Base-by-base conservation (phyloP, 73 alveolate genomes). In the Durusdinium trenchii region DNA sequence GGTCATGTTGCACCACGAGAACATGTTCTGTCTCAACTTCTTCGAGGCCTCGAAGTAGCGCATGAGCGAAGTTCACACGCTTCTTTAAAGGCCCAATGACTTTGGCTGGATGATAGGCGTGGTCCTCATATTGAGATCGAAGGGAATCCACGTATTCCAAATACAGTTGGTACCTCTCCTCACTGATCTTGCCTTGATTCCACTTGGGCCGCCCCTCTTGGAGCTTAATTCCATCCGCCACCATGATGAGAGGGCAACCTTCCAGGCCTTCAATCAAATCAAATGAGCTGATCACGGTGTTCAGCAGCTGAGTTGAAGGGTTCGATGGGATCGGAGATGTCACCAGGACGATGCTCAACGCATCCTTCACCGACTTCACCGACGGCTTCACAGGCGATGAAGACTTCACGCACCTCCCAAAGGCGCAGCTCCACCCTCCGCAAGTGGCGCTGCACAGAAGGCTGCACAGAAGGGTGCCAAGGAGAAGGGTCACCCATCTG, bases 321-420 rank as follows among this genome's bases (percentile, higher is more conserved):
- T 89, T 84, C 18, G 96, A 89, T 3, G 96, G 96, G 32, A 89
- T 89, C 20, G 96, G 96, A 36, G 96, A 89, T 32, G 96, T 89
- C 67, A 89, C 96, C 84, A 89, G 42, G 30, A 89, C 96, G 35
- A 89, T 45, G 86, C 71, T 43, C 67, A 89, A 35, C 28, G 32
- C 38, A 40, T n/a, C n/a, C n/a, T n/a, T n/a, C n/a, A n/a, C n/a
- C n/a, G n/a, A n/a, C n/a, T n/a, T 20, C 64, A 9, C 64, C 64
- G 64, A 54, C 20, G 20, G 20, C 64, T 54, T 20, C 64, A 9
- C 9, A 54, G 64, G 64, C 64, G 64, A 54, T 9, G 64, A 54
- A 20, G 20, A 54, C 64, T 9, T 9, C 64, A 54, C 51, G 32
- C 50, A 32, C 51, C 51, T n/a, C 40, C 26, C 85, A 18, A n/a